These are phyloP conservation scores for Exophiala spinifera DNA, from an alignment of 2,329 filamentous ascomycete genomes.

Conservation along the genomic window DNA sequence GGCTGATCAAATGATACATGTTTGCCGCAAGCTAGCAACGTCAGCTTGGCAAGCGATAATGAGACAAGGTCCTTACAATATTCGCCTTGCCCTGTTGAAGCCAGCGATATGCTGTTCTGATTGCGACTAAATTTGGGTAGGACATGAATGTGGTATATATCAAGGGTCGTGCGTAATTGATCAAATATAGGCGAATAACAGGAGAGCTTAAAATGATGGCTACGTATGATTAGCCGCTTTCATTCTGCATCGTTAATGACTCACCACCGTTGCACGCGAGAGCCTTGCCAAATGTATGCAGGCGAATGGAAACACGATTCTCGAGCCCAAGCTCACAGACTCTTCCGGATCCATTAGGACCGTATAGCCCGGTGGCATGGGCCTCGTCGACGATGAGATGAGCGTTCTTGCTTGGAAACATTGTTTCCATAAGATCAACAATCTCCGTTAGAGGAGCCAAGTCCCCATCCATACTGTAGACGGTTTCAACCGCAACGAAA, in stretches of 20 bases:
- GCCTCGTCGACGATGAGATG: constrained; percentile 58
- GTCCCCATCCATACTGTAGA: constrained; percentile 85
- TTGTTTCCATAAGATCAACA: constrained; percentile 53
- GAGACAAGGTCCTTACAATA: constrained; percentile 34
- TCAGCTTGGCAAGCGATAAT: constrained; percentile 16
- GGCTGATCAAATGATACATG: constrained; percentile 47
- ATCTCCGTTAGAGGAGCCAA: constrained; percentile 62
- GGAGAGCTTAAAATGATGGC: constrained; percentile 62
- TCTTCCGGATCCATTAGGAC: constrained; percentile 48
- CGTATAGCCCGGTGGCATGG: constrained; percentile 52
- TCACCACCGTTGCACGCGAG: constrained; percentile 64
- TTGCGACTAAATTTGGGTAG: constrained; percentile 58
- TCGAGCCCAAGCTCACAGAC: constrained; percentile 52
- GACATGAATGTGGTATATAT: constrained; percentile 72
- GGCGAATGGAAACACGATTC: constrained; percentile 47
- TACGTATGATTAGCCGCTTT: constrained; percentile 29
- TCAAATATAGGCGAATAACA: constrained; percentile 60
- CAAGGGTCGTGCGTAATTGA: constrained; percentile 72
- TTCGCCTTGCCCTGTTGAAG: constrained; percentile 52
- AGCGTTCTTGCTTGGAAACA: constrained; percentile 56
- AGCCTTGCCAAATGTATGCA: constrained; percentile 56
- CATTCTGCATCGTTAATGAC: background rate
- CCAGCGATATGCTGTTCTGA: constrained; percentile 57
- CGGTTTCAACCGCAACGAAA: constrained; percentile 66
- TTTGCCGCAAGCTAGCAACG: constrained; percentile 39